Conservation (phyloP, 2,329 filamentous ascomycete species). For the Verticillium nubilum region DNA sequence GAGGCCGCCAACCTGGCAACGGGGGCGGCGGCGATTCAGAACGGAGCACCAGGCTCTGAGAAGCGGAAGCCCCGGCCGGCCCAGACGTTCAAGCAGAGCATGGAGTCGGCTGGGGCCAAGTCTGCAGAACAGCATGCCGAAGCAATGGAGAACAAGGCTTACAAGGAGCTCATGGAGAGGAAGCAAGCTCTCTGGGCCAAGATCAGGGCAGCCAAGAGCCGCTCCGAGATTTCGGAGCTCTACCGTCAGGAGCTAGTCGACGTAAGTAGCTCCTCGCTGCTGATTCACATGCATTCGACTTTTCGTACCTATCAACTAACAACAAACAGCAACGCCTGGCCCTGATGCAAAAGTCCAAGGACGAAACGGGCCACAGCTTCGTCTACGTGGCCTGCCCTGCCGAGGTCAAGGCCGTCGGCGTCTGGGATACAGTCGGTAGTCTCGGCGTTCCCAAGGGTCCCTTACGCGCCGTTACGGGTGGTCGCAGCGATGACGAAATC, state of each 20-base stretch:
- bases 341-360: constrained; percentile 5
- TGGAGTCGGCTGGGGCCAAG: not conserved
- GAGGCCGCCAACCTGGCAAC: not conserved
- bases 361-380: not conserved
- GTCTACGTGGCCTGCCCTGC: not conserved
- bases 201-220: not conserved
- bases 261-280: not conserved
- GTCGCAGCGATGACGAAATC: constrained; percentile 9
- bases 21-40: not conserved
- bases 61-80: not conserved
- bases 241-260: not conserved
- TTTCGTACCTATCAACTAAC: not conserved
- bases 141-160: not conserved
- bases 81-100: not conserved
- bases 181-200: not conserved
- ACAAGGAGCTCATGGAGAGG: not conserved
- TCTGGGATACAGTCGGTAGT: constrained; percentile 45
- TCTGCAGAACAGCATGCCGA: not conserved
- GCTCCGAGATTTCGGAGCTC: not conserved
- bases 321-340: not conserved
- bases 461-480: constrained; percentile 2
- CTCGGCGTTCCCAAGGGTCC: constrained; percentile 23
- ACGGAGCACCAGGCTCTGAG: not conserved
- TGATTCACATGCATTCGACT: too few relatives aligned
- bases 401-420: constrained; percentile 23